phyloP scores from a whole-genome alignment of 176 grass and related monocot species.

The Neostapfia colusana region DNA sequence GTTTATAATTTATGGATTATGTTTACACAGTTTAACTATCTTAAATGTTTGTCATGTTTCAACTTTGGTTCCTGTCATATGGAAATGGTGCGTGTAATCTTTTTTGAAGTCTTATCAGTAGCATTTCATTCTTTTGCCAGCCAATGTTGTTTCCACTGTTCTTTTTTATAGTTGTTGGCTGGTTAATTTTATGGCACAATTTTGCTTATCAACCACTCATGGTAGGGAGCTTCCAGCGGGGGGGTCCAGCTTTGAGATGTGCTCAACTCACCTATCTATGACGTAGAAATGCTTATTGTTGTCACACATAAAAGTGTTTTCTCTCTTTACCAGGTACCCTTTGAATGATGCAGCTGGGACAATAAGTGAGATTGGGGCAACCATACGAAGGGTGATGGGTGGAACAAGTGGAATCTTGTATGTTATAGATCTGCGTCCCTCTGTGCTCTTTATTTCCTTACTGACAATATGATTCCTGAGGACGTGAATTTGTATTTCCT shows the following conservation, averaged over 20 bases:
- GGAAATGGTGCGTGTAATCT: background rate
- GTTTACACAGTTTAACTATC: background rate
- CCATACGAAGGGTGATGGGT: slow-evolving; percentile 88
- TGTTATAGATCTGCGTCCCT: slow-evolving; percentile 15
- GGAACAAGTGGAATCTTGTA: slow-evolving; percentile 99
- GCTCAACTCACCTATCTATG: no score
- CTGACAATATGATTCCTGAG: slow-evolving; percentile 12
- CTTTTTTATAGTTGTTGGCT: background rate
- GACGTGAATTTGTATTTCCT: slow-evolving; percentile 29
- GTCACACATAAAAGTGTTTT: slow-evolving; percentile 14
- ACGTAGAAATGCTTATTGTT: no score
- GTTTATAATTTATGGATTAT: background rate
- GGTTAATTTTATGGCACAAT: slow-evolving; percentile 19
- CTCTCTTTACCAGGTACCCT: slow-evolving; percentile 75
- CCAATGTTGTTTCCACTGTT: background rate
- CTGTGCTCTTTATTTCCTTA: slow-evolving; percentile 16
- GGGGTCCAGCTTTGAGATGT: no score
- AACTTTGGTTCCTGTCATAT: background rate
- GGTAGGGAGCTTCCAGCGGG: no score
- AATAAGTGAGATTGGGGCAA: slow-evolving; percentile 85
- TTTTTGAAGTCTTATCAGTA: background rate
- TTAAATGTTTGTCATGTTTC: slow-evolving; percentile 2
- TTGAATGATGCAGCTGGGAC: slow-evolving; percentile 95
- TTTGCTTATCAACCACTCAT: no score
- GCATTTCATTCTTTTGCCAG: background rate